Conservation (phyloP, 164 flowering plant genomes). For the Annona squamosa region DNA sequence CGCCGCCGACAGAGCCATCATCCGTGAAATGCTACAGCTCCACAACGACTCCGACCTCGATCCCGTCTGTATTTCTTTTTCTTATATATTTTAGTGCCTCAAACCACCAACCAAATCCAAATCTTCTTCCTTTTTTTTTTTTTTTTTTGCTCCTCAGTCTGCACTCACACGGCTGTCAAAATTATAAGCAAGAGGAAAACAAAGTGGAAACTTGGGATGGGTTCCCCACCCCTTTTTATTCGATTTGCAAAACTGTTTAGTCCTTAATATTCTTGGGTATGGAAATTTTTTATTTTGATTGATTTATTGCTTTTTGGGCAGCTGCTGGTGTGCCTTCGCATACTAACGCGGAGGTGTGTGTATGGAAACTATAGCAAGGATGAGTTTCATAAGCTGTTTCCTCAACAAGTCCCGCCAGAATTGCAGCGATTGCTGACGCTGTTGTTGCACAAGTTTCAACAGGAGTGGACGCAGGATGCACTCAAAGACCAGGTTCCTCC, state of each 20-base stretch:
- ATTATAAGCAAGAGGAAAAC: too few species aligned
- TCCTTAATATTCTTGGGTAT: neutral
- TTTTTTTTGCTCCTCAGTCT: neutral
- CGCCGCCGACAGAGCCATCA: slow-evolving; percentile 47
- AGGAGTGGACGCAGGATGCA: slow-evolving; percentile 61
- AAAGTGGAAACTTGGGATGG: too few species aligned
- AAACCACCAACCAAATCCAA: neutral
- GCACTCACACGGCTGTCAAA: neutral
- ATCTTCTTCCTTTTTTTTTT: neutral
- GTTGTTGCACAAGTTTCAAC: slow-evolving; percentile 70
- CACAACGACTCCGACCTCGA: slow-evolving; percentile 54
- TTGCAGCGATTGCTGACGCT: slow-evolving; percentile 61
- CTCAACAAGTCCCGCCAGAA: slow-evolving; percentile 63
- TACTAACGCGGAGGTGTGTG: slow-evolving; percentile 61
- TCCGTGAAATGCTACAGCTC: slow-evolving; percentile 54
- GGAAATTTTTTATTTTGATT: neutral
- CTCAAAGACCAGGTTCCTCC: slow-evolving; percentile 47
- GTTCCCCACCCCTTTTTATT: neutral
- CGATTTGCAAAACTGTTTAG: too few species aligned
- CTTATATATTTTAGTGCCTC: neutral
- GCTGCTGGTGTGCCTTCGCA: slow-evolving; percentile 73
- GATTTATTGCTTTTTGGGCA: slow-evolving; percentile 20
- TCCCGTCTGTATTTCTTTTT: slow-evolving; percentile 29
- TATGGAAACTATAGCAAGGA: slow-evolving; percentile 55
- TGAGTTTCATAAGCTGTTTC: slow-evolving; percentile 63